These are phyloP conservation scores for Russula griseocarnosa DNA, from an alignment of 768 basidiomycete genomes.

Conservation along the genomic window DNA sequence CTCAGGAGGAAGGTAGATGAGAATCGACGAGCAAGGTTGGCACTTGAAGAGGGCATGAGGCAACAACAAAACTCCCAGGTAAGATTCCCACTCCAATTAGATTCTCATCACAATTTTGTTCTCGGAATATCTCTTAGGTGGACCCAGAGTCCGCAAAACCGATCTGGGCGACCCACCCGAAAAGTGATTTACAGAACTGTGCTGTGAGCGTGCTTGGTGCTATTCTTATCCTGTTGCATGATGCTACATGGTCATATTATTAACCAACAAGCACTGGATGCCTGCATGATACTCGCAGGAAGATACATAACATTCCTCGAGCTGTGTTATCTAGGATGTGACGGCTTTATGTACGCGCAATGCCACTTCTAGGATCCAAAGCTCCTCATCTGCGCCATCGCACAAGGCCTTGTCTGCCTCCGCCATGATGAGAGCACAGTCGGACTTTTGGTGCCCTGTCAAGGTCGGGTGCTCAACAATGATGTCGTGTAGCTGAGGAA, in stretches of 20 bases:
- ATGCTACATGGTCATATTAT: neutral
- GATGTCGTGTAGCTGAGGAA: constrained; percentile 78
- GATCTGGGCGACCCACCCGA: constrained; percentile 35
- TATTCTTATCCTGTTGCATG: neutral
- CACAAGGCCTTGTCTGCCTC: constrained; percentile 95
- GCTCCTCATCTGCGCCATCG: constrained; percentile 95
- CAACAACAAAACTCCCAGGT: constrained; percentile 35
- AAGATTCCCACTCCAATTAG: constrained; percentile 1
- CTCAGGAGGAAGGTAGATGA: constrained; percentile 38
- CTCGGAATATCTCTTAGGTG: constrained; percentile 24
- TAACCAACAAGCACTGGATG: constrained; percentile 1
- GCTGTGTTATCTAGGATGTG: constrained; percentile 20
- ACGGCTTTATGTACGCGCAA: constrained; percentile 68
- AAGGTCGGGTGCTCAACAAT: constrained; percentile 80
- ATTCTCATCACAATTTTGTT: constrained; percentile 7
- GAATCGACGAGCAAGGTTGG: constrained; percentile 36
- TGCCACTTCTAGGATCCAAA: constrained; percentile 91
- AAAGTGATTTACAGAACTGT: neutral
- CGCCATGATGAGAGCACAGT: constrained; percentile 78
- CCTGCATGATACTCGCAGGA: neutral
- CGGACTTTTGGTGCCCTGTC: constrained; percentile 73
- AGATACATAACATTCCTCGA: constrained; percentile 6
- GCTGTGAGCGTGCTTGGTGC: neutral
- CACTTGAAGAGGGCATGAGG: constrained; percentile 34
- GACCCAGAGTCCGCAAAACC: constrained; percentile 39